phyloP scores from a whole-genome alignment of 139 green algal species.

The Zygnema cylindricum region DNA sequence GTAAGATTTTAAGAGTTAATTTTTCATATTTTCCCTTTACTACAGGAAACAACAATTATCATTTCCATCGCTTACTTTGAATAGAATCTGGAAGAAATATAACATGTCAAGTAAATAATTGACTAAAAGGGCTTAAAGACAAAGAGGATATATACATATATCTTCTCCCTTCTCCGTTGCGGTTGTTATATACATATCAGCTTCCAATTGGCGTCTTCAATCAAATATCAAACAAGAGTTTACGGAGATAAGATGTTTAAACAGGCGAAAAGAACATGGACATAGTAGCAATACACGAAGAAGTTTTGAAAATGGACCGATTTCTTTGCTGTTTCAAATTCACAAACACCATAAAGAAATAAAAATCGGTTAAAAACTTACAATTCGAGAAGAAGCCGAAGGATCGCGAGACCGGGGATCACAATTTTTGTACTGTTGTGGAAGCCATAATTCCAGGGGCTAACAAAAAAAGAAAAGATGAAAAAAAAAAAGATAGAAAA shows the following conservation, averaged over 20 bases:
- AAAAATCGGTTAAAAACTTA: not conserved
- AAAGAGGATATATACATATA: no score
- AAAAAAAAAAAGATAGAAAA: not conserved
- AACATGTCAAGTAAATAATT: no score
- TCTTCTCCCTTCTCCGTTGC: not conserved
- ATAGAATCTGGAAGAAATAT: no score
- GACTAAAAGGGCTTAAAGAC: no score
- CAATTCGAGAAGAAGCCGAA: slow-evolving; percentile 10
- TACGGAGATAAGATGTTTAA: not conserved
- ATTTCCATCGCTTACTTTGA: no score
- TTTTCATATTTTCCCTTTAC: no score
- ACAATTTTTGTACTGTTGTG: slow-evolving; percentile 37
- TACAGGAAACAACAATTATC: no score
- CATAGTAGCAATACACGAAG: no score
- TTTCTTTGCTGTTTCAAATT: no score
- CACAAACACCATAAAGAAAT: not conserved
- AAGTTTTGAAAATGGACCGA: no score
- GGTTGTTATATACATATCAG: not conserved
- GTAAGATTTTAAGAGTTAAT: not conserved
- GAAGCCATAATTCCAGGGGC: slow-evolving; percentile 54
- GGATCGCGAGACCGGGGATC: slow-evolving; percentile 21
- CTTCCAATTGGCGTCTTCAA: not conserved
- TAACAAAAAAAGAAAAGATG: not conserved
- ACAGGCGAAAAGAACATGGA: not conserved
- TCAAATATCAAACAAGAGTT: not conserved